These are phyloP conservation scores for Begonia peltatifolia DNA, from an alignment of 306 rosid species.

Conservation along the genomic window DNA sequence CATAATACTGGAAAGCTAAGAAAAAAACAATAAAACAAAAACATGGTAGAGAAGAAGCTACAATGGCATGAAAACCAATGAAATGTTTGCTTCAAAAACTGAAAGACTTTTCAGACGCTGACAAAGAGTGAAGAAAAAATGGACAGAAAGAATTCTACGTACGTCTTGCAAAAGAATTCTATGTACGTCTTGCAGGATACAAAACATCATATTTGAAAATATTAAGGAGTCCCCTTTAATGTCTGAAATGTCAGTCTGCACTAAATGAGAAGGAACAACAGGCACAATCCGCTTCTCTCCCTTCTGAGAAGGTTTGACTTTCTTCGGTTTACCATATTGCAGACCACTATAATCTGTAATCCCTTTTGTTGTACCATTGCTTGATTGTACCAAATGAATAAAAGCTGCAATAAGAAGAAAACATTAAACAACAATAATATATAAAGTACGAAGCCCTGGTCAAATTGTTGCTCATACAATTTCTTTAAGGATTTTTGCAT, in stretches of 20 bases:
- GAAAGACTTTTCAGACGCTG: too few species aligned
- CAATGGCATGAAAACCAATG: too few species aligned
- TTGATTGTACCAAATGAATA: conserved; percentile 67
- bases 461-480: too few species aligned
- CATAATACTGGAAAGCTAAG: too few species aligned
- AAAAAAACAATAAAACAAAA: too few species aligned
- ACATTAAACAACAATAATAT: conserved; percentile 4
- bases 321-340: conserved; percentile 38
- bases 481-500: too few species aligned
- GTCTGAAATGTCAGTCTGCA: conserved; percentile 77
- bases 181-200: conserved; percentile 48
- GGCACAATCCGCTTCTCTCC: conserved; percentile 41
- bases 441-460: background rate
- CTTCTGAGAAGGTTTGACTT: conserved; percentile 30
- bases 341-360: conserved; percentile 31
- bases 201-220: conserved; percentile 76
- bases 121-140: background rate
- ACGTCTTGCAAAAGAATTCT: conserved; percentile 5
- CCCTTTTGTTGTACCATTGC: conserved; percentile 74
- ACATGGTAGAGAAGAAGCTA: too few species aligned
- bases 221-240: conserved; percentile 55
- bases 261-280: conserved; percentile 77
- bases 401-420: conserved; percentile 48
- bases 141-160: background rate
- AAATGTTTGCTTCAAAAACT: too few species aligned